Evolutionary conservation across 2,329 filamentous ascomycete genomes (phyloP).

Genomic region (Fusarium goolgardi): DNA sequence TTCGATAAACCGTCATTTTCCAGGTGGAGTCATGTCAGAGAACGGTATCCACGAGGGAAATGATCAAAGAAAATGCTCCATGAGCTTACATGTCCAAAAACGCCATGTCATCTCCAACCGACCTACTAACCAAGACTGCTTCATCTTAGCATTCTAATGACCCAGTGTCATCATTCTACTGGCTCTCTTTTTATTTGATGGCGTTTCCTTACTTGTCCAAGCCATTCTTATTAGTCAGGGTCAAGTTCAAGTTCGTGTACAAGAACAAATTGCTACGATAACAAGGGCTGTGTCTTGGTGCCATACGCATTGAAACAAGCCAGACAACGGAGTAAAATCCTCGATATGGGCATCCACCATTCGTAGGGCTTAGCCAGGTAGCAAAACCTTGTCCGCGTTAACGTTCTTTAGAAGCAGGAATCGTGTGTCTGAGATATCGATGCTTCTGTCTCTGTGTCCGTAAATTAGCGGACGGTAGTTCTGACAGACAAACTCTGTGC

Average conservation of each 20-base stretch:
- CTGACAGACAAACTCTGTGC: slow-evolving; percentile 13
- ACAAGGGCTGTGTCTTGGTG: slow-evolving; percentile 8
- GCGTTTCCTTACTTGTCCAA: slow-evolving; percentile 1
- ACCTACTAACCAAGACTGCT: not conserved
- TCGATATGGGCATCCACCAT: slow-evolving; percentile 8
- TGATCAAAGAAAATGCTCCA: slow-evolving; percentile 14
- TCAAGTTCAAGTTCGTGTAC: slow-evolving; percentile 15
- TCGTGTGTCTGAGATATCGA: slow-evolving; percentile 13
- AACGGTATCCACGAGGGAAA: slow-evolving; percentile 20
- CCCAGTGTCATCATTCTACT: not conserved
- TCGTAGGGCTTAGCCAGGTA: slow-evolving; percentile 20
- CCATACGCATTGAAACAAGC: not conserved
- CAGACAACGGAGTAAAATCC: not conserved
- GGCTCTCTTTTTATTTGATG: not conserved
- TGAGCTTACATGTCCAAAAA: slow-evolving; percentile 12
- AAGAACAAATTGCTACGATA: slow-evolving; percentile 13
- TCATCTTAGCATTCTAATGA: not conserved
- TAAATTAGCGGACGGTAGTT: slow-evolving; percentile 2
- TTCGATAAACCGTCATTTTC: slow-evolving; percentile 1
- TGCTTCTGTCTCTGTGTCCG: slow-evolving; percentile 7
- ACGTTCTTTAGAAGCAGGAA: slow-evolving; percentile 12
- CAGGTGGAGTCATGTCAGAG: slow-evolving; percentile 17
- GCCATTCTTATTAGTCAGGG: slow-evolving; percentile 2
- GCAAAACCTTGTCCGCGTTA: slow-evolving; percentile 10
- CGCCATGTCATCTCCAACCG: slow-evolving; percentile 10